Conservation (phyloP, 169 alveolate genomes). For the Eimeria praecox region DNA sequence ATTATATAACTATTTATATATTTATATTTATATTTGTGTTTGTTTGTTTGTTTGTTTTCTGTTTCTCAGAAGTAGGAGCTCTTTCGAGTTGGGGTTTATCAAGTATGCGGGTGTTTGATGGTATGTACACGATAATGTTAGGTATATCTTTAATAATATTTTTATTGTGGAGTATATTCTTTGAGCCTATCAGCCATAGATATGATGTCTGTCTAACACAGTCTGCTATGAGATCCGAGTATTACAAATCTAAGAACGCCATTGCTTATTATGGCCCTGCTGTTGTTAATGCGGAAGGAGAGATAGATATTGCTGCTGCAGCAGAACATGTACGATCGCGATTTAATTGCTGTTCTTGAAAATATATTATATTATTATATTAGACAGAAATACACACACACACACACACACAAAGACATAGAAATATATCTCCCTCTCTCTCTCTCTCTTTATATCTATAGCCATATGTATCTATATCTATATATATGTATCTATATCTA, state of each 20-base stretch:
- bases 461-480: too few relatives aligned
- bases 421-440: too few relatives aligned
- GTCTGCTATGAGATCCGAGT: constrained; percentile 95
- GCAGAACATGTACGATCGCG: constrained; percentile 82
- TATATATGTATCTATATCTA: too few relatives aligned
- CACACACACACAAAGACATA: not conserved
- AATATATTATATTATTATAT: not conserved
- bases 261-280: constrained; percentile 97
- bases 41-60: not conserved
- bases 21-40: not conserved
- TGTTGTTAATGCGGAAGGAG: constrained; percentile 94
- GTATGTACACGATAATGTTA: constrained; percentile 89
- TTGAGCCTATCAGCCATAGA: constrained; percentile 94
- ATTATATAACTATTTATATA: not conserved
- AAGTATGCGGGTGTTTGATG: constrained; percentile 87
- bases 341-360: constrained; percentile 44
- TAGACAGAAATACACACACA: too few relatives aligned
- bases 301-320: constrained; percentile 91
- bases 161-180: constrained; percentile 92
- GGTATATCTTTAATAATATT: constrained; percentile 89
- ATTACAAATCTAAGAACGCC: constrained; percentile 95
- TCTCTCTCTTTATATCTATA: too few relatives aligned
- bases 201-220: constrained; percentile 94
- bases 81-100: constrained; percentile 87
- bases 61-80: constrained; percentile 87